Base-by-base conservation (phyloP, 345 rosid genomes). In the Dipteronia dyeriana region DNA sequence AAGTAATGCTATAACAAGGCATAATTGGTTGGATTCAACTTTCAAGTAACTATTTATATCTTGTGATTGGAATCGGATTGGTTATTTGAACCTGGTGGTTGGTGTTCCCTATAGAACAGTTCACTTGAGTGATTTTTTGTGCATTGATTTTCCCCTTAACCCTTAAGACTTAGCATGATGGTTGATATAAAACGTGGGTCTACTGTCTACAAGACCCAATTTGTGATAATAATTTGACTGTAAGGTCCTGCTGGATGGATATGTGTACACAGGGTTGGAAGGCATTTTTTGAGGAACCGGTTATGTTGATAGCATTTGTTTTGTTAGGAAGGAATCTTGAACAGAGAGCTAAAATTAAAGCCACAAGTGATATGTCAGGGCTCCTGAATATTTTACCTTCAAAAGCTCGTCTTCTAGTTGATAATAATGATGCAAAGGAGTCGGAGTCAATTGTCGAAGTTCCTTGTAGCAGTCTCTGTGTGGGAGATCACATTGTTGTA, bases 321-420 rank as follows among this genome's bases (percentile, higher is more conserved):
- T 86, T 95, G 86, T 84, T 95, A 78, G 98, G 98, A 82, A 91
- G 96, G 82, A 95, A 95, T 86, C 97, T 95, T 84, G 99, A 95
- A 86, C 98, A 95, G 72, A 88, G 98, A 89, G 99, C 99, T 61
- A 92, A 95, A 87, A 91, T 95, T 61, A 93, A 95, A 90, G 98
- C 99, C 74, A 82, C 96, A 59, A 93, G 99, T 90, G 99, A 93
- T 84, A 91, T 95, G 99, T 93, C 98, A 38, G 95, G 98, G 76
- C 98, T 95, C 77, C 81, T 93, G 68, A 91, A 87, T 87, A 83
- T 92, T 73, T 84, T 95, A 72, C 99, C 99, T 84, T 86, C 98
- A 34, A 93, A 85, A 87, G 98, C 99, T 84, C 98, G 98, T 74
- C 94, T 95, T 74, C 79, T 93, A 80, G 90, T 95, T 85, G 85